Evolutionary conservation across 2,329 filamentous ascomycete species (phyloP), one percentile per base, ranked within the genome.

Genomic region (Colletotrichum coccodes): DNA sequence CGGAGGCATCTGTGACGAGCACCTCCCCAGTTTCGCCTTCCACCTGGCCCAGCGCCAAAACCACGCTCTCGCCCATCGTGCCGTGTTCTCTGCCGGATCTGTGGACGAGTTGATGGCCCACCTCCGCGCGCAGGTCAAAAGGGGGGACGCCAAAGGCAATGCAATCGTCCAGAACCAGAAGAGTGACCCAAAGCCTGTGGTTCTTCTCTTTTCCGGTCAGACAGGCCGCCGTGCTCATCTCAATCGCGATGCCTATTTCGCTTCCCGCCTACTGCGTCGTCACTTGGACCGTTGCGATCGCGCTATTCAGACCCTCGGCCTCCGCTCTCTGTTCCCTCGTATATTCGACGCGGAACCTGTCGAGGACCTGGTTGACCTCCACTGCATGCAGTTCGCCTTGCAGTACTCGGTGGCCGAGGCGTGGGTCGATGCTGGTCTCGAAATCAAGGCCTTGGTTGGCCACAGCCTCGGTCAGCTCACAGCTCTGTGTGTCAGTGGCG

Each of bases 121-220:
- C 8, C 53, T 56, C 7, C 12, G 6, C 34, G 23, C 34, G 6
- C 34, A 28, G 53, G 34, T 18, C 2, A 4, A 44, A 26, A 26
- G 11, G 38, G 7, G 14, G 9, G 6, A 26, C 4, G 6, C 7
- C 4, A 11, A 6, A 7, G 23, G 26, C n/a, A 21, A 28, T 7
- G 7, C 14, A 21, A n/a, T n/a, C 18, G 11, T 4, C 12, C 47
- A 30, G 44, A 26, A 23, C 14, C n/a, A 9, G 18, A 47, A 23
- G 8, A 26, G 7, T n/a, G 47, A 26, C 34, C 16, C 32, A 71
- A 57, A 72, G 61, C 64, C 71, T 28, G 68, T 82, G 1, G 71
- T 83, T 2, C 62, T 84, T 1, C 74, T 72, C 23, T 82, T 83
- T 53, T 79, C 79, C 4, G 81, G 81, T 4, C 82, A 84, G 62